Percentiles rank a stretch among this genome's conserved stretches.
Evolutionary conservation across 106 monocot genomes (phyloP).

Genomic region (Allium cepa): DNA sequence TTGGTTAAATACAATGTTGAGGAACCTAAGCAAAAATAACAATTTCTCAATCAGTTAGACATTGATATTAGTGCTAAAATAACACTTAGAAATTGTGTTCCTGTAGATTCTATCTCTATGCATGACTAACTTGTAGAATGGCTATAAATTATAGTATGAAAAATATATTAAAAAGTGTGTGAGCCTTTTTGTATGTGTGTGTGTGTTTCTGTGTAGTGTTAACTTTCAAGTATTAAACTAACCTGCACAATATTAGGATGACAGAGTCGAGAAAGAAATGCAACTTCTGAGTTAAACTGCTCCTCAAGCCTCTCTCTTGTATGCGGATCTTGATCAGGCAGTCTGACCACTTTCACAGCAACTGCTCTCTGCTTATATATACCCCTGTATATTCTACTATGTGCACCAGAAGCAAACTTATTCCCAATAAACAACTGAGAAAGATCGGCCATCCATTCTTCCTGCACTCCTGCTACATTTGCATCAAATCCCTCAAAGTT

Average conservation of each 20-base stretch:
- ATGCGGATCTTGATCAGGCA: conserved; percentile 61
- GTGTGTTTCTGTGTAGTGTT: neutral
- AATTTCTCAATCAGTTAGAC: too few relatives aligned
- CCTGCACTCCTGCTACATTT: conserved; percentile 21
- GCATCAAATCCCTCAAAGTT: conserved; percentile 17
- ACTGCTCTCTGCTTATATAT: conserved; percentile 89
- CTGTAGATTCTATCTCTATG: too few relatives aligned
- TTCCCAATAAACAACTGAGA: conserved; percentile 87
- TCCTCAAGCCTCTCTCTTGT: conserved; percentile 41
- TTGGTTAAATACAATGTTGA: too few relatives aligned
- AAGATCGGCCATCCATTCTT: conserved; percentile 95
- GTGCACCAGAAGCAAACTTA: conserved; percentile 84
- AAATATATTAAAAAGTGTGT: too few relatives aligned
- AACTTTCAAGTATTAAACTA: neutral
- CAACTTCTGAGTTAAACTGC: conserved; percentile 84
- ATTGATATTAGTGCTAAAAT: too few relatives aligned
- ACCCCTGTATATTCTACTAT: conserved; percentile 86
- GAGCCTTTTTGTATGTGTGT: too few relatives aligned
- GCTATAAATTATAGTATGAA: too few relatives aligned
- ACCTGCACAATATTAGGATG: conserved; percentile 98
- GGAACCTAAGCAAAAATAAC: too few relatives aligned
- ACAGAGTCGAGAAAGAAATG: conserved; percentile 65
- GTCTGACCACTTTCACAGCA: conserved; percentile 86
- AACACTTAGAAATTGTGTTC: too few relatives aligned
- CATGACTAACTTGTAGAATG: too few relatives aligned